Conservation (phyloP, 2,329 filamentous ascomycete genomes). For the Rhynchosporium secalis region DNA sequence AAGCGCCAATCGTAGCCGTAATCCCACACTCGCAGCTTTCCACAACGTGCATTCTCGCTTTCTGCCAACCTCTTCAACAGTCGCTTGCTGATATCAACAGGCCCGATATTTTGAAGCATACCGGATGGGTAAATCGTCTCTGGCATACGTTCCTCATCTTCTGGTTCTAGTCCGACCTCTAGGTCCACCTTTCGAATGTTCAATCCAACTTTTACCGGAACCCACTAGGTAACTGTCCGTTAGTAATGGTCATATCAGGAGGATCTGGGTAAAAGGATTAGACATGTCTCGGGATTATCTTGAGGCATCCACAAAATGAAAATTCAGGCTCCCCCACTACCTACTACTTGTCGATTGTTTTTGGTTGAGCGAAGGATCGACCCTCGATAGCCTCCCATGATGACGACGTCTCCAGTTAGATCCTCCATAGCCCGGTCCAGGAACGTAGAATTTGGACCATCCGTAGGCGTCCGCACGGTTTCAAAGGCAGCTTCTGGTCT, state of each 20-base stretch:
- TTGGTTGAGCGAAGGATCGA: conserved; percentile 85
- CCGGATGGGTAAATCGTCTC: conserved; percentile 81
- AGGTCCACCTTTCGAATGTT: conserved; percentile 91
- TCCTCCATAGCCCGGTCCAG: conserved; percentile 58
- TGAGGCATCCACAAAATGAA: no score
- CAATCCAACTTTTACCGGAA: conserved; percentile 87
- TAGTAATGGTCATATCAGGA: no score
- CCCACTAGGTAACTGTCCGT: conserved; percentile 55
- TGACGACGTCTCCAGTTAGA: conserved; percentile 80
- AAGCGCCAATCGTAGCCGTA: conserved; percentile 96
- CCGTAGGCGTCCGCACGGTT: conserved; percentile 17
- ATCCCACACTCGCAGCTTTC: conserved; percentile 77
- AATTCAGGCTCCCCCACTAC: no score
- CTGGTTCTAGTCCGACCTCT: conserved; percentile 77
- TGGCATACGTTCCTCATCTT: conserved; percentile 82
- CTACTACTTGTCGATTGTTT: conserved; percentile 70
- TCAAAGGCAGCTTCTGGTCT: conserved; percentile 26
- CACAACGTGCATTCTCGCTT: conserved; percentile 69
- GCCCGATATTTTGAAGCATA: conserved; percentile 89
- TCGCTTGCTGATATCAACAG: conserved; percentile 83
- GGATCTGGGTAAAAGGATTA: no score
- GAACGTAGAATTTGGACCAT: conserved; percentile 48
- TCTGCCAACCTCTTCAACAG: conserved; percentile 76
- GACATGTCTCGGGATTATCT: no score
- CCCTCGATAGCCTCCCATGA: conserved; percentile 88